Percentiles rank a stretch among this genome's conserved stretches.
Evolutionary conservation across 352 stramenopile genomes (phyloP).

Genomic region (Pythium insidiosum): DNA sequence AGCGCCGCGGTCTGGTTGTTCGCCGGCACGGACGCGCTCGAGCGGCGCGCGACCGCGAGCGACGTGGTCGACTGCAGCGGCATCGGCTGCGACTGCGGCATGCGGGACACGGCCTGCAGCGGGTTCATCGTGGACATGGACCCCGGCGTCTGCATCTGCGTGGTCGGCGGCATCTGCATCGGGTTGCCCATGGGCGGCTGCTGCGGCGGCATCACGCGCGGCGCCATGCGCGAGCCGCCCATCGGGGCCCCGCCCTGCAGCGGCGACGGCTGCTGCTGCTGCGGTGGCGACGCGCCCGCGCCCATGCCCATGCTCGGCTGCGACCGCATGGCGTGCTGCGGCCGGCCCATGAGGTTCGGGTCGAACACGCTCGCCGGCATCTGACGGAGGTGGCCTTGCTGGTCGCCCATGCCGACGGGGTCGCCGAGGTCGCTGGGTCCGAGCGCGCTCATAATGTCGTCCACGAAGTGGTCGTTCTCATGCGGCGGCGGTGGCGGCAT

Average conservation of each 20-base stretch:
- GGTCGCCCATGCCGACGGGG: slow-evolving; percentile 29
- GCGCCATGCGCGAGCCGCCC: slow-evolving; percentile 7
- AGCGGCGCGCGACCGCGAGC: slow-evolving; percentile 2
- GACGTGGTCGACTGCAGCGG: slow-evolving; percentile 14
- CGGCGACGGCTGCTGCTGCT: slow-evolving; percentile 8
- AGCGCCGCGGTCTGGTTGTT: slow-evolving; percentile 15
- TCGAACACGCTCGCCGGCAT: slow-evolving; percentile 54
- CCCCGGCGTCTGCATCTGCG: slow-evolving; percentile 8
- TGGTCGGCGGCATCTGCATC: slow-evolving; percentile 10
- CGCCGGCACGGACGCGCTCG: not conserved
- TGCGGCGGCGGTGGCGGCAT: slow-evolving; percentile 53
- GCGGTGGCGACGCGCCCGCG: slow-evolving; percentile 3
- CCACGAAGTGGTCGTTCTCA: slow-evolving; percentile 60
- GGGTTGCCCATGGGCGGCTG: slow-evolving; percentile 18
- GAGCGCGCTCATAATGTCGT: slow-evolving; percentile 58
- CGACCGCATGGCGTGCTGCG: slow-evolving; percentile 21
- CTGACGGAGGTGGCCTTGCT: slow-evolving; percentile 35
- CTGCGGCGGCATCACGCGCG: slow-evolving; percentile 7
- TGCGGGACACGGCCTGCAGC: slow-evolving; percentile 12
- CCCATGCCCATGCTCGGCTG: too few species aligned
- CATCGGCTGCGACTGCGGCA: slow-evolving; percentile 17
- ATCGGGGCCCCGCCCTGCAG: too few species aligned
- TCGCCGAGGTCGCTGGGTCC: slow-evolving; percentile 39
- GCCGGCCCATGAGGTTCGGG: slow-evolving; percentile 44
- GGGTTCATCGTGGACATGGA: slow-evolving; percentile 12